Percentiles rank a stretch among this genome's conserved stretches.
Evolutionary conservation across 768 basidiomycete species (phyloP).

Genomic region (Rhodotorula sphaerocarpa): DNA sequence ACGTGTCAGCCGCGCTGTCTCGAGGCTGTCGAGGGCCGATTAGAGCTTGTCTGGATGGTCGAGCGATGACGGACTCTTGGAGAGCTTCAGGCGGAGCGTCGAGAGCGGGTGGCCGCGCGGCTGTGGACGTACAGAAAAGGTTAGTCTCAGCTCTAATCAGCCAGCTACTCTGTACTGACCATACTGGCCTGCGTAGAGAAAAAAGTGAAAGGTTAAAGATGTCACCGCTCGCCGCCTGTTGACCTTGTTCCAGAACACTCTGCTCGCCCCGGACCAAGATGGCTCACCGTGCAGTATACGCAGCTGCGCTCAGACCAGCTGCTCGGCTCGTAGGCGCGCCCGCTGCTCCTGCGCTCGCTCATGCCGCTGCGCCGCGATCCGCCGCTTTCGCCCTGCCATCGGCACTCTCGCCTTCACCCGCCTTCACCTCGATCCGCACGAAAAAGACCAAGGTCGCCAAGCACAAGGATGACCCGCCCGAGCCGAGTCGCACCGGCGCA

Average conservation of each 20-base stretch:
- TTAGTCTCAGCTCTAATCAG: neutral
- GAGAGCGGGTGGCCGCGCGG: conserved; percentile 16
- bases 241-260: no score
- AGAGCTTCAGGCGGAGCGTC: conserved; percentile 24
- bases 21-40: no score
- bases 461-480: conserved; percentile 7
- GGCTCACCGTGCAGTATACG: neutral
- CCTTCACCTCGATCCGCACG: conserved; percentile 9
- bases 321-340: neutral
- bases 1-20: no score
- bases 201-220: no score
- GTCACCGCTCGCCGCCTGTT: no score
- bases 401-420: neutral
- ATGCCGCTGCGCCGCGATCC: neutral
- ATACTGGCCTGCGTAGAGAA: no score
- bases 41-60: no score
- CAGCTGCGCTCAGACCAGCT: neutral
- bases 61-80: no score
- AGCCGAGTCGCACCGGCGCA: neutral
- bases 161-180: neutral
- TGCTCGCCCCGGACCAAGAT: no score
- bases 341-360: neutral
- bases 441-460: conserved; percentile 30
- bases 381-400: neutral
- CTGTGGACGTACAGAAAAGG: neutral